These are phyloP conservation scores for Tetrapisispora iriomotensis DNA, from an alignment of 805 yeast species.

Conservation along the genomic window DNA sequence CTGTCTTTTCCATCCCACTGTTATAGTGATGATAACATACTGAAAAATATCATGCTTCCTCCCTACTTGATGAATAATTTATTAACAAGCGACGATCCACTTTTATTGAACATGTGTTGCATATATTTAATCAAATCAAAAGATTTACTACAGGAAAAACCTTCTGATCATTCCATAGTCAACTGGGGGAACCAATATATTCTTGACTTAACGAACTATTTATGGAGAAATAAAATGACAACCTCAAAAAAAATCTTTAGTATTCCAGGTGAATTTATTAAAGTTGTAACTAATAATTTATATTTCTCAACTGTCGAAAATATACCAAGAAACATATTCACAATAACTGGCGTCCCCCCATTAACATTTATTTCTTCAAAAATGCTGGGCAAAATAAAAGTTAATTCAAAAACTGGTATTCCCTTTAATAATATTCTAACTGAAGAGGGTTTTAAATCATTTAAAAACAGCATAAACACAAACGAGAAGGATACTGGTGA, in stretches of 20 bases:
- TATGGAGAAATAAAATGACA: slow-evolving; percentile 24
- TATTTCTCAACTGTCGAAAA: slow-evolving; percentile 7
- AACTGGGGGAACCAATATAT: slow-evolving; percentile 19
- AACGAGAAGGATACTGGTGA: neutral
- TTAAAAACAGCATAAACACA: slow-evolving; percentile 4
- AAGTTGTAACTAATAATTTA: slow-evolving; percentile 8
- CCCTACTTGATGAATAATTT: slow-evolving; percentile 12
- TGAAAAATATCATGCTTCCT: slow-evolving; percentile 11
- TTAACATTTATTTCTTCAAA: slow-evolving; percentile 11
- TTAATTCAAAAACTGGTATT: neutral
- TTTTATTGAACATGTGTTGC: slow-evolving; percentile 17
- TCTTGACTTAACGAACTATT: slow-evolving; percentile 21
- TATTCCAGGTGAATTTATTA: slow-evolving; percentile 19
- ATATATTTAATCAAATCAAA: slow-evolving; percentile 12
- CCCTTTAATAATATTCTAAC: slow-evolving; percentile 9
- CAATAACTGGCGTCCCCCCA: slow-evolving; percentile 21
- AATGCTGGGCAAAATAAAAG: slow-evolving; percentile 9
- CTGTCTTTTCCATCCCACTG: neutral
- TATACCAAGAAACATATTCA: slow-evolving; percentile 12
- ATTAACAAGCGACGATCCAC: slow-evolving; percentile 17
- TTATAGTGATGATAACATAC: slow-evolving; percentile 2
- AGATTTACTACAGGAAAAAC: slow-evolving; percentile 8
- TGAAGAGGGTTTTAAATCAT: slow-evolving; percentile 17
- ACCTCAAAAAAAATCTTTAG: slow-evolving; percentile 12
- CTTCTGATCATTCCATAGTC: slow-evolving; percentile 9